Base-by-base conservation (phyloP, 2,329 filamentous ascomycete species). In the Sporothrix mexicana region DNA sequence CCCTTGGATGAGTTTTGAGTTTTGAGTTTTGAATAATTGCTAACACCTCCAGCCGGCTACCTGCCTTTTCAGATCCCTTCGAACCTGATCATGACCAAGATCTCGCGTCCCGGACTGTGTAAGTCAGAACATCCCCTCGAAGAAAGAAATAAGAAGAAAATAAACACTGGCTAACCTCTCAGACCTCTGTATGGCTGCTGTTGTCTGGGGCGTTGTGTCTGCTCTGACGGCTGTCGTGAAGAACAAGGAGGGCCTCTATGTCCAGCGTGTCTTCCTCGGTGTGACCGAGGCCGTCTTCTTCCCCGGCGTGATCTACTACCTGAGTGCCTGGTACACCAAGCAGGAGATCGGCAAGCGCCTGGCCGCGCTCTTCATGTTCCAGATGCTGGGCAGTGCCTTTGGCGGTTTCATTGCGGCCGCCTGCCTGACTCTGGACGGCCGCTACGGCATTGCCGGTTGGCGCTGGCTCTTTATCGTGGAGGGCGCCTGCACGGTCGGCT, bases 41-140 rank as follows among this genome's bases (percentile, higher is more conserved):
- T 55, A 23, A 55, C 51, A 25, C 10, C n/a, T 55, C 10, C 20
- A 55, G 51, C 91, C 76, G 85, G 85, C 3, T 91, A 91, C 77
- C 89, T 91, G 72, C 70, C 90, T 36, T 88, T 89, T 76, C 85
- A 90, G 77, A 88, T 91, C 49, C 88, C 89, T 0, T 84, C 83
- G 69, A 91, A 88, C 76, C 85, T 90, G 62, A n/a, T 73, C n/a
- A 71, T 74, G 47, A 73, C 64, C 69, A 72, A 72, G 55, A 68
- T 74, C 13, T 8, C 71, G 4, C 73, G 72, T 17, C 73, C 75
- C n/a, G 72, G 69, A 23, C 17, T 49, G 25, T 75, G 51, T 55
- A 55, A 55, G 51, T 55, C 51, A 23, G n/a, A n/a, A n/a, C n/a
- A 55, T 8, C 12, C 7, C n/a, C 12, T 23, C 8, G 2, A 23